Conservation (phyloP, 306 rosid genomes). For the Alnus glutinosa region DNA sequence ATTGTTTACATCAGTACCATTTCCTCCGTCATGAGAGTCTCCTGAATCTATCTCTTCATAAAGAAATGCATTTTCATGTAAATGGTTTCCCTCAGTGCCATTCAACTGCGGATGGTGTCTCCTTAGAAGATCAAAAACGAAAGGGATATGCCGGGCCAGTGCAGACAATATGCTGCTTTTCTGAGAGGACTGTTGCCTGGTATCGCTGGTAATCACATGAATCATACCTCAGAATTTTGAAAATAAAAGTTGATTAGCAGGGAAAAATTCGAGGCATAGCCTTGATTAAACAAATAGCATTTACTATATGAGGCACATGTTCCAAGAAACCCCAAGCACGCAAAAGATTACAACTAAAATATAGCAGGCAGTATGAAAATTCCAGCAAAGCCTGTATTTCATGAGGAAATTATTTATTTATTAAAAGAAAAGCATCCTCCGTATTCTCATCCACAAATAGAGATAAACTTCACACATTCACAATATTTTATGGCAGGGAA, state of each 20-base stretch:
- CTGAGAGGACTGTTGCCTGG: conserved; percentile 43
- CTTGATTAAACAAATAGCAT: not conserved
- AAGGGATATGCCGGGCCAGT: conserved; percentile 77
- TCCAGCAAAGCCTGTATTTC: not conserved
- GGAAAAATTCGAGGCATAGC: not conserved
- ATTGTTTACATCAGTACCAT: conserved; percentile 33
- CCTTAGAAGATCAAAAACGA: conserved; percentile 60
- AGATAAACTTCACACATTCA: not conserved
- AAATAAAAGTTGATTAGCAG: not conserved
- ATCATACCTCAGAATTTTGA: conserved; percentile 24
- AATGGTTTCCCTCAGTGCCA: conserved; percentile 35
- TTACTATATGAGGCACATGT: not conserved
- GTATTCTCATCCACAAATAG: not conserved
- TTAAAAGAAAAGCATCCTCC: not conserved
- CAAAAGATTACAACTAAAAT: not conserved
- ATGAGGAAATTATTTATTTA: not conserved
- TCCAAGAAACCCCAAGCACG: not conserved
- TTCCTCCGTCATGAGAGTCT: conserved; percentile 31
- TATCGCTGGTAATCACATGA: conserved; percentile 40
- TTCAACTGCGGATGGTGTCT: conserved; percentile 35
- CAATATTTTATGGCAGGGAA: not conserved
- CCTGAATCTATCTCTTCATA: conserved; percentile 32
- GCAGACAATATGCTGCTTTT: conserved; percentile 62
- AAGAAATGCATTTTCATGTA: conserved; percentile 26
- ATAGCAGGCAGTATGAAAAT: not conserved